Evolutionary conservation across 192 early-diverging fungal genomes (phyloP), one percentile per base, ranked within the genome.

Genomic region (Podochytrium sp.): DNA sequence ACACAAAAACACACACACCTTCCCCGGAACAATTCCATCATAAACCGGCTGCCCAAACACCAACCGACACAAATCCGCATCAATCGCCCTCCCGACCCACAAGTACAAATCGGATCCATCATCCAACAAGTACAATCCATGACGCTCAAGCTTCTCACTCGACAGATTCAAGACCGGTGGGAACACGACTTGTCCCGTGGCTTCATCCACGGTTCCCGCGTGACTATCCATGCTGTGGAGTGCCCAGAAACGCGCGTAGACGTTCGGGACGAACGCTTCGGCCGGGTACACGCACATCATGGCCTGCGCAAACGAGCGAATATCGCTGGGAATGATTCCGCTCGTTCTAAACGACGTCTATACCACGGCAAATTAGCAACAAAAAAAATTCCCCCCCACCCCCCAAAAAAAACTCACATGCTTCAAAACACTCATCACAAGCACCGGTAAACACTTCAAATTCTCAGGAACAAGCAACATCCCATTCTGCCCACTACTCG

Each of bases 81-180:
- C 81, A 7, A 87, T 91, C n/a, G 87, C 89, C 41, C 93, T 85
- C 3, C 94, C 93, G 38, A 99, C 82, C 93, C 94, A 98, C 52
- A 99, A 74, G 78, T 93, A 96, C 27, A 93, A 88, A 66, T 95
- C 94, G 33, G 86, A 77, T 7, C 93, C 89, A 62, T 91, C 90
- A 35, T 95, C 91, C 52, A 99, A 79, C 73, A 99, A 84, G 78
- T 91, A 98, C n/a, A 93, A 76, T 30, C 95, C 95, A 65, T 90
- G 84, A 4, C 92, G 91, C 41, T 93, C 89, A 4, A 99, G 87
- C 70, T 89, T 89, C 75, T 97, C 96, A 37, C 91, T 91, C 61
- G 86, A 92, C 72, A 95, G 74, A 37, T 95, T 95, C 73, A 96
- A 81, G 6, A 82, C 49, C 20, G 90, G 89, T 0, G 96, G 96